phyloP scores from a whole-genome alignment of 208 protist species.

The Acanthamoeba polyphaga region DNA sequence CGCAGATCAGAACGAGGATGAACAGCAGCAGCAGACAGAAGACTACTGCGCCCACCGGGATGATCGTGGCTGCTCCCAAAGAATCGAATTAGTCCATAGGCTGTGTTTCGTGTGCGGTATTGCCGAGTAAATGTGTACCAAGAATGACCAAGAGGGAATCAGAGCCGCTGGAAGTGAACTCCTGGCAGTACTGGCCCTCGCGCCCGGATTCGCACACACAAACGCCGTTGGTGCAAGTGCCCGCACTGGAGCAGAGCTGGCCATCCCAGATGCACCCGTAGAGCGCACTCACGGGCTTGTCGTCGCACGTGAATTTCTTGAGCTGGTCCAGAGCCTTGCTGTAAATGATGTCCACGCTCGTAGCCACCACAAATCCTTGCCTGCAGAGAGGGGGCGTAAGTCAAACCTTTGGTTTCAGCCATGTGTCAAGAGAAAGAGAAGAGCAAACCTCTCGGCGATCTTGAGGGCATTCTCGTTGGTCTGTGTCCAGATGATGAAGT shows the following conservation, averaged over 20 bases:
- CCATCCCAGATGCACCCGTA: neutral
- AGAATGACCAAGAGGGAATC: neutral
- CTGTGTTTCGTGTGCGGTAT: neutral
- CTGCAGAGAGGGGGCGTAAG: neutral
- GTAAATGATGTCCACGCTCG: neutral
- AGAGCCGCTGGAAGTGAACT: neutral
- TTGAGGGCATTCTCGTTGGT: neutral
- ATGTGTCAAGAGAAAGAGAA: neutral
- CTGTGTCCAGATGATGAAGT: neutral
- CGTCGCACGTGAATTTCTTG: neutral
- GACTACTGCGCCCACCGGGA: neutral
- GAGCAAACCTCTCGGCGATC: neutral
- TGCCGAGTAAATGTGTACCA: neutral
- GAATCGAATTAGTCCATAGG: neutral
- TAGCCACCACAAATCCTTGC: neutral
- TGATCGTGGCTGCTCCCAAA: neutral
- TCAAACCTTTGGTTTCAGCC: too few relatives aligned
- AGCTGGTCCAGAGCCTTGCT: neutral
- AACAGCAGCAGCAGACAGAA: neutral
- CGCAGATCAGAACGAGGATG: neutral
- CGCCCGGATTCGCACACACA: neutral
- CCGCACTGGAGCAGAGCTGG: neutral
- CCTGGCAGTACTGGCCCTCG: conserved; percentile 1
- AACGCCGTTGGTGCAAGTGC: neutral
- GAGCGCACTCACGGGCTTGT: neutral